Conservation (phyloP, 2,329 filamentous ascomycete species). For the Colletotrichum tropicicola region DNA sequence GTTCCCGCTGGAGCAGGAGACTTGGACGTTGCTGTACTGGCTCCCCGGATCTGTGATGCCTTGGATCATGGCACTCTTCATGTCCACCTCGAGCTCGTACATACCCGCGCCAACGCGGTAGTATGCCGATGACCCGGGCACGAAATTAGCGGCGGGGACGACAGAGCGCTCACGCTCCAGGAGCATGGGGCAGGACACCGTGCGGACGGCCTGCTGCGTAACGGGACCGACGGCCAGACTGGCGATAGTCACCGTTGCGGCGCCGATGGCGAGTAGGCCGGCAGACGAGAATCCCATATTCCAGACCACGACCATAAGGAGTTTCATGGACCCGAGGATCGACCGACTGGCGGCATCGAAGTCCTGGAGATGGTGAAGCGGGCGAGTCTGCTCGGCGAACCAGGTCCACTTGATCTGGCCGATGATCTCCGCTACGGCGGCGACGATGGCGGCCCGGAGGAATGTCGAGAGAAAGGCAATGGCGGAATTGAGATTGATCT, state of each 20-base stretch:
- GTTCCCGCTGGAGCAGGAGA: slow-evolving; percentile 13
- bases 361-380: slow-evolving; percentile 38
- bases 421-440: slow-evolving; percentile 39
- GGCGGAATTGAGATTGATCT: slow-evolving; percentile 34
- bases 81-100: slow-evolving; percentile 37
- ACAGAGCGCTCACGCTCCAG: neutral
- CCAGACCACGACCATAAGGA: slow-evolving; percentile 30
- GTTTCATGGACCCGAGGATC: slow-evolving; percentile 35
- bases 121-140: slow-evolving; percentile 29
- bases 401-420: slow-evolving; percentile 43
- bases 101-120: slow-evolving; percentile 33
- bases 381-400: slow-evolving; percentile 37
- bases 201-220: slow-evolving; percentile 40
- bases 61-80: slow-evolving; percentile 42
- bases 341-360: slow-evolving; percentile 42
- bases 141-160: slow-evolving; percentile 20
- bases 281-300: slow-evolving; percentile 16
- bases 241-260: slow-evolving; percentile 36
- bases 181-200: slow-evolving; percentile 24
- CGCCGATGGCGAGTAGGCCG: slow-evolving; percentile 30
- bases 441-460: slow-evolving; percentile 35
- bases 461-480: slow-evolving; percentile 31
- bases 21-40: slow-evolving; percentile 30
- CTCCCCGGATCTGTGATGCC: slow-evolving; percentile 37
- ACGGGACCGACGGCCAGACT: slow-evolving; percentile 41